Evolutionary conservation across 1,284 basidiomycete genomes (phyloP).

Genomic region (Flammula alnicola): DNA sequence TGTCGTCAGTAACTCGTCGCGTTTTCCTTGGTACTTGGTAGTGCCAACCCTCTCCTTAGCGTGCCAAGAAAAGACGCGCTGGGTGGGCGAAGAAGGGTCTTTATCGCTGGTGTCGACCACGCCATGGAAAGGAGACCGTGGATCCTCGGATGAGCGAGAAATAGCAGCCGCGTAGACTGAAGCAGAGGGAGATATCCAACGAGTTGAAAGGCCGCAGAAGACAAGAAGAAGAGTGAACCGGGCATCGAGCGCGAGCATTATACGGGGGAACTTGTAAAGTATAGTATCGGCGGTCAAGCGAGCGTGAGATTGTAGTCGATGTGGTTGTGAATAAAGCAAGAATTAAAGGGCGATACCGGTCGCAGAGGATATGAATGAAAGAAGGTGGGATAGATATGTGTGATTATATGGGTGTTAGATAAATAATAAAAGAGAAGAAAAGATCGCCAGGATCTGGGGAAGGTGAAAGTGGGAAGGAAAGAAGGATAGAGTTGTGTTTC

Average conservation of each 20-base stretch:
- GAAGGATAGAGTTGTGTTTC: slow-evolving; percentile 20
- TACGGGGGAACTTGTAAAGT: slow-evolving; percentile 13
- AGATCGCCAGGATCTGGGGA: slow-evolving; percentile 42
- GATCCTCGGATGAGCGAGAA: slow-evolving; percentile 25
- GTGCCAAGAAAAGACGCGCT: slow-evolving; percentile 19
- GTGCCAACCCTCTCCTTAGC: no score
- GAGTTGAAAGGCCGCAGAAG: slow-evolving; percentile 45
- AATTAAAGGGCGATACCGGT: slow-evolving; percentile 24
- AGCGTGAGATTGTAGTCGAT: slow-evolving; percentile 17
- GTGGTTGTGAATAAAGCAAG: slow-evolving; percentile 19
- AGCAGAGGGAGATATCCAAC: slow-evolving; percentile 39
- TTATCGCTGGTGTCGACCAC: not conserved
- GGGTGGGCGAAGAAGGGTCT: slow-evolving; percentile 5
- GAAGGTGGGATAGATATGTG: slow-evolving; percentile 15
- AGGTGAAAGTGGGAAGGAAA: slow-evolving; percentile 35
- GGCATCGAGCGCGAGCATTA: slow-evolving; percentile 52
- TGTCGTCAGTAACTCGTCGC: no score
- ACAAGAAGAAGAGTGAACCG: slow-evolving; percentile 51
- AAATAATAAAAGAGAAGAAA: slow-evolving; percentile 18
- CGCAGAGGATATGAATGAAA: slow-evolving; percentile 22
- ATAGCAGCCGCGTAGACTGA: slow-evolving; percentile 42
- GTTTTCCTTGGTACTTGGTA: no score
- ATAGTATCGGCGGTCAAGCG: slow-evolving; percentile 12
- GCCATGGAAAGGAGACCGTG: not conserved
- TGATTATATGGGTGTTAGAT: slow-evolving; percentile 6